phyloP scores from a whole-genome alignment of 495 filamentous ascomycete genomes.

The Elasticomyces elasticus region DNA sequence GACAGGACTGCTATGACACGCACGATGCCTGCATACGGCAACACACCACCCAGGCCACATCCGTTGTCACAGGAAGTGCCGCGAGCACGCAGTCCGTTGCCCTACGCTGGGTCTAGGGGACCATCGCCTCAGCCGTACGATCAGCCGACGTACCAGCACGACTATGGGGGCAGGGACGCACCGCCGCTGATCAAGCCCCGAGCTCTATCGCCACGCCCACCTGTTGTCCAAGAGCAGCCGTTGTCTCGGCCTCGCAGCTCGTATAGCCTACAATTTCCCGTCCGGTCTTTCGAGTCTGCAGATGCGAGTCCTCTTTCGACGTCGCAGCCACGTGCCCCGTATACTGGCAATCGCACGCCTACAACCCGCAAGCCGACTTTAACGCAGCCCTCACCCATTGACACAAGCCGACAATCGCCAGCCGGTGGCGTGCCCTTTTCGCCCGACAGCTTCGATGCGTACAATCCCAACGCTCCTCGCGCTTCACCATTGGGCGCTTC shows the following conservation, averaged over 20 bases:
- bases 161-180: conserved; percentile 15
- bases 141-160: conserved; percentile 10
- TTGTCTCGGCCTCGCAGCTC: conserved; percentile 8
- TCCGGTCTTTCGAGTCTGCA: conserved; percentile 17
- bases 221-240: conserved; percentile 1
- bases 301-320: conserved; percentile 17
- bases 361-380: conserved; percentile 69
- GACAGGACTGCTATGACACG: neutral
- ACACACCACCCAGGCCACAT: conserved; percentile 22
- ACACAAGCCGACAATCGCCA: conserved; percentile 42
- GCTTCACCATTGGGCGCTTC: conserved; percentile 7
- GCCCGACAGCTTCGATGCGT: conserved; percentile 73
- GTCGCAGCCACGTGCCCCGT: neutral
- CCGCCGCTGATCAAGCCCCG: conserved; percentile 34
- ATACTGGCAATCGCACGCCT: conserved; percentile 37
- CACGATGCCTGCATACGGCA: neutral
- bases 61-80: conserved; percentile 26
- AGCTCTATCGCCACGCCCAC: conserved; percentile 47
- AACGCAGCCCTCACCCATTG: conserved; percentile 51
- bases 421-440: conserved; percentile 60
- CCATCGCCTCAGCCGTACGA: conserved; percentile 2
- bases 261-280: conserved; percentile 17
- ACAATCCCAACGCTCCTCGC: conserved; percentile 47
- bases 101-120: neutral
- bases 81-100: conserved; percentile 13